A percentile compares a stretch with the other conserved stretches of the same genome.
phyloP scores from a whole-genome alignment of 139 green algal species.

The Coelastrella sp. region DNA sequence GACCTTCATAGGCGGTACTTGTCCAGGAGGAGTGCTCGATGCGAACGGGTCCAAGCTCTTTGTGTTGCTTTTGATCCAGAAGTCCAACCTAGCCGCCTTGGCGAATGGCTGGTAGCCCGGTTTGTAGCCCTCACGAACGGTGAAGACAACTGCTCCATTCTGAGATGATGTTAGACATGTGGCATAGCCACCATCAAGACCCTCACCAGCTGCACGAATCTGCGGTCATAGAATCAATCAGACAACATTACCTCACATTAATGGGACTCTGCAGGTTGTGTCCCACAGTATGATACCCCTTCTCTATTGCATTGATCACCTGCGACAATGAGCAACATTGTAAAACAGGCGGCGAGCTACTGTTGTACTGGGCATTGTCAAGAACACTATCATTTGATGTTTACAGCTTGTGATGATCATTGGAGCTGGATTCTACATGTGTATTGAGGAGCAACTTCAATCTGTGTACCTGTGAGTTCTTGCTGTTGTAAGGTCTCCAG shows the following conservation, averaged over 20 bases:
- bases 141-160: slow-evolving; percentile 44
- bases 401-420: no score
- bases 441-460: no score
- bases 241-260: no score
- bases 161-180: slow-evolving; percentile 48
- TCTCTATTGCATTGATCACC: no score
- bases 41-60: slow-evolving; percentile 32
- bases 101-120: slow-evolving; percentile 49
- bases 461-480: slow-evolving; percentile 33
- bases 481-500: slow-evolving; percentile 49
- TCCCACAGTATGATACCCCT: no score
- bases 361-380: no score
- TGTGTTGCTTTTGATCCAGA: slow-evolving; percentile 49
- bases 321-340: no score
- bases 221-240: no score
- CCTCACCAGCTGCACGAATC: slow-evolving; percentile 34
- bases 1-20: slow-evolving; percentile 42
- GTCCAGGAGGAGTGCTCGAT: slow-evolving; percentile 24
- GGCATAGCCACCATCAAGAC: slow-evolving; percentile 42
- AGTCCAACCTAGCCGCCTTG: slow-evolving; percentile 27
- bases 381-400: no score
- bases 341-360: no score
- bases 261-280: no score
- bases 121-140: background rate
- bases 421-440: no score